Base-by-base conservation (phyloP, 305 asterid genomes). In the Fraxinus latifolia region DNA sequence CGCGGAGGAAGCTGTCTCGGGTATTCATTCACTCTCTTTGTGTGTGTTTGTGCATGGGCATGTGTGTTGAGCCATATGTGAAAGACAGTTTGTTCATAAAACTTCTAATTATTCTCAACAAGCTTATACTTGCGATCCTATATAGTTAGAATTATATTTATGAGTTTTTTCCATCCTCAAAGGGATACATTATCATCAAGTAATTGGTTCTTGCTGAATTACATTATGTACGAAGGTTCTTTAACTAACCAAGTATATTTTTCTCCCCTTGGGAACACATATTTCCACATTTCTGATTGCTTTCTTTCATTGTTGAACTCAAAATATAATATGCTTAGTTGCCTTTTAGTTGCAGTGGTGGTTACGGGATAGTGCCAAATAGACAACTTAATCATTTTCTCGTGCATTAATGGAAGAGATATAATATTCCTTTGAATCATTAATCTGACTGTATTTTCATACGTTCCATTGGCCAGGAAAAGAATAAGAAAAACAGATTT, bases 1-100 rank as follows among this genome's bases (percentile, higher is more conserved):
- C 76, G 95, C 98, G 5, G 98, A 95, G 87, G 99, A 95, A 89
- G 98, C 98, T 80, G 98, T 95, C 82, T 88, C 97, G 79, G 99
- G 99, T 95, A 85, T 82, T 81, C 32, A 29, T 29, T 47, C 11
- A 34, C 34, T 65, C 15, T 25, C 33, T 25, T 23, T 62, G 72
- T 25, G 29, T 62, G 71, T 62, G 31, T 9, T 7, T 8, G 12
- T 8, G 33, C n/a, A 3, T 19, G 25, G 62, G 23, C 65, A 17
- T 6, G 65, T 53, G 62, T 23, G 60, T 50, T 50, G 71, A 62
- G 23, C 71, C 32, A 62, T 62, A 62, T 11, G 72, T 62, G n/a
- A 12, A 25, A 65, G 72, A 8, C n/a, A 65, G 33, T 1, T 65
- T 65, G 33, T 21, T 2, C 14, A 23, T 65, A 65, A 23, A 65